Evolutionary conservation across 495 filamentous ascomycete genomes (phyloP).

Genomic region (Talaromyces wortmannii): DNA sequence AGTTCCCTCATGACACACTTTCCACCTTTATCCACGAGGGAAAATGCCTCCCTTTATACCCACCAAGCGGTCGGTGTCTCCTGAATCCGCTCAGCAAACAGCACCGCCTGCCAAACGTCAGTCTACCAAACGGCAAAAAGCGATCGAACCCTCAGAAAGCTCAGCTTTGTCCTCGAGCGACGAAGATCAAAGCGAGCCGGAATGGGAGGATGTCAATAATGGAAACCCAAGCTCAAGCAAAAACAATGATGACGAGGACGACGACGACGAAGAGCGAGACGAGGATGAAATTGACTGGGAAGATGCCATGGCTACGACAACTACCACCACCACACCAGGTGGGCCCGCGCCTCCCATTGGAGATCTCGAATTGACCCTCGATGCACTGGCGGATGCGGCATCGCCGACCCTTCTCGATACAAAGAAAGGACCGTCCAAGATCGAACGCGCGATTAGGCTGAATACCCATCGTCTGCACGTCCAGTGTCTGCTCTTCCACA

Average conservation of each 20-base stretch:
- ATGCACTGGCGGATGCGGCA: conserved; percentile 45
- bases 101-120: conserved; percentile 62
- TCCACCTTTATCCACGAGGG: too few relatives aligned
- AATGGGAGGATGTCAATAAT: conserved; percentile 1
- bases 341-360: conserved; percentile 21
- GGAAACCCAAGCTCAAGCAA: conserved; percentile 9
- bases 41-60: conserved; percentile 45
- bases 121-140: conserved; percentile 38
- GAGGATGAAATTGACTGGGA: conserved; percentile 83
- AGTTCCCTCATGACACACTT: too few relatives aligned
- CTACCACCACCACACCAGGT: conserved; percentile 14
- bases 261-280: conserved; percentile 46
- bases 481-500: conserved; percentile 81
- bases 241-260: conserved; percentile 11
- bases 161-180: conserved; percentile 62
- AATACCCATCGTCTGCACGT: conserved; percentile 86
- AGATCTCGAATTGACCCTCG: conserved; percentile 73
- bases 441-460: conserved; percentile 69
- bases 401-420: conserved; percentile 53
- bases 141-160: conserved; percentile 37
- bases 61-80: conserved; percentile 34
- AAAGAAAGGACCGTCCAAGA: conserved; percentile 82
- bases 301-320: conserved; percentile 58
- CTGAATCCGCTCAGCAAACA: conserved; percentile 35
- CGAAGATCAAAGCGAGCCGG: conserved; percentile 19